phyloP scores from a whole-genome alignment of 352 stramenopile genomes.

The Hyaloperonospora brassicae region DNA sequence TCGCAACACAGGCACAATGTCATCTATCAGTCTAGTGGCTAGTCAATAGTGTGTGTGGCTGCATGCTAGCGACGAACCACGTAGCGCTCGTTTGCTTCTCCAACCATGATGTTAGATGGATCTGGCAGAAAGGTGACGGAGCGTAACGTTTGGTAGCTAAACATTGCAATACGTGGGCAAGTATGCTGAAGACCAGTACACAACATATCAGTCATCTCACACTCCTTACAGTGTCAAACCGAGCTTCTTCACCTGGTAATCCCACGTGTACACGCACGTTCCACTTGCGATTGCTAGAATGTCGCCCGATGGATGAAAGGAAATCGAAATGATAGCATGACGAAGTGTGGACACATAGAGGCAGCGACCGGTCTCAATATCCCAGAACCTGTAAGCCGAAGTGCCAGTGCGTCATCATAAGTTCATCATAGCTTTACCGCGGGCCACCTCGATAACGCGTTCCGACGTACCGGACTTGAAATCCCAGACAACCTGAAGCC shows the following conservation, averaged over 20 bases:
- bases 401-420: not conserved
- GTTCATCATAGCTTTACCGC: not conserved
- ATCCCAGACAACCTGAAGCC: constrained; percentile 94
- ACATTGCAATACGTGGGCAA: constrained; percentile 79
- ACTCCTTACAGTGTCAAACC: constrained; percentile 12
- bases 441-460: not conserved
- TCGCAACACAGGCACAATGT: not conserved
- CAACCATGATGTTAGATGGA: constrained; percentile 89
- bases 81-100: constrained; percentile 89
- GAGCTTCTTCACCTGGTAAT: constrained; percentile 78
- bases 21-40: not conserved
- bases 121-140: constrained; percentile 91
- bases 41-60: not conserved
- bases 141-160: constrained; percentile 85
- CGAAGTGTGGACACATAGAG: constrained; percentile 91
- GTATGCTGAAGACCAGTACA: constrained; percentile 41
- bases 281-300: constrained; percentile 93
- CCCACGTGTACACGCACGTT: constrained; percentile 93
- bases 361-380: constrained; percentile 85
- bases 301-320: constrained; percentile 91
- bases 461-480: constrained; percentile 81
- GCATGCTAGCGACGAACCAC: constrained; percentile 34
- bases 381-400: constrained; percentile 57
- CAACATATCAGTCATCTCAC: constrained; percentile 1
- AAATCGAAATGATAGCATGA: constrained; percentile 94